phyloP scores from a whole-genome alignment of 495 filamentous ascomycete genomes.

The Annulohypoxylon nitens region DNA sequence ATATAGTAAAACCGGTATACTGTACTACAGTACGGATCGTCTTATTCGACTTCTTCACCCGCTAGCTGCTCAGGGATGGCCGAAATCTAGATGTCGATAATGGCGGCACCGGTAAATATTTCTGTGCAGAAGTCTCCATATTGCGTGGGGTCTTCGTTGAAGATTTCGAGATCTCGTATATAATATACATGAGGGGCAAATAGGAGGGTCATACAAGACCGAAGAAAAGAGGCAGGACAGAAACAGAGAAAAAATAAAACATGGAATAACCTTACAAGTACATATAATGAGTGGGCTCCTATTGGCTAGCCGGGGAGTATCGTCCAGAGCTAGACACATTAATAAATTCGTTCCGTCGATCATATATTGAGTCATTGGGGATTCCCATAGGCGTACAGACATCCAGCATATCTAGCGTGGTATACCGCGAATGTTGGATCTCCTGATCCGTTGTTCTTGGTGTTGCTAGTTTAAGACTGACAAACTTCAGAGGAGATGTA shows the following conservation, averaged over 20 bases:
- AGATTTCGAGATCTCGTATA: conserved; percentile 36
- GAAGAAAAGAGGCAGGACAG: background rate
- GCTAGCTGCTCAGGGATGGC: background rate
- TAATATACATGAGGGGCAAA: conserved; percentile 12
- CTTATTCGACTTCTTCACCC: background rate
- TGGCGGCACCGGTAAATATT: conserved; percentile 43
- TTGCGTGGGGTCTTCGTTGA: conserved; percentile 37
- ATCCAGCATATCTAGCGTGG: background rate
- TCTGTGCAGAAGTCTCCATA: conserved; percentile 34
- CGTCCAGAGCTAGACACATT: conserved; percentile 8
- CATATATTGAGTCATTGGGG: conserved; percentile 3
- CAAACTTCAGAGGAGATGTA: background rate
- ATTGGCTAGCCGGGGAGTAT: background rate
- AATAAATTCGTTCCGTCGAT: conserved; percentile 7
- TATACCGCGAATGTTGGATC: conserved; percentile 22
- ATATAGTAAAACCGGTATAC: background rate
- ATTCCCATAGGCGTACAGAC: background rate
- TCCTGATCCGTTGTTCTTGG: conserved; percentile 5
- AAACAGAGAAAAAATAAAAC: conserved; percentile 5
- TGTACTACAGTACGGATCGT: conserved; percentile 23
- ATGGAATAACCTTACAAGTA: conserved; percentile 18
- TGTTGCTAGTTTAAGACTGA: background rate
- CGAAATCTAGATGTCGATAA: conserved; percentile 41
- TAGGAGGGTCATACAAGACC: background rate
- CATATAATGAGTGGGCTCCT: background rate